These are phyloP conservation scores for Phytophthora europaea DNA, from an alignment of 352 stramenopile genomes.

Conservation along the genomic window DNA sequence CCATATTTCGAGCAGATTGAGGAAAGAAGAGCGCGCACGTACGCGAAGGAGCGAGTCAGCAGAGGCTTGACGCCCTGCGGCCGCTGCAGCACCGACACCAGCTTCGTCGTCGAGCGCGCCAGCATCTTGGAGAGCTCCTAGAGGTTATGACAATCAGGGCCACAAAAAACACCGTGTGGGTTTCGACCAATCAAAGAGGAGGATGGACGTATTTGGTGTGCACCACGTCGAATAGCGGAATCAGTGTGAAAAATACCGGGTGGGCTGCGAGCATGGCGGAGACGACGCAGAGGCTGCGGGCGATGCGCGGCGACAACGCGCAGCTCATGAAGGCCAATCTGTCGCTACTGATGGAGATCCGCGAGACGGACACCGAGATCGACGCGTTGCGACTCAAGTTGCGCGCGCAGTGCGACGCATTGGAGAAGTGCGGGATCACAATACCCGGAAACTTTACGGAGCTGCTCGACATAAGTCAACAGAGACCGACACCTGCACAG, in stretches of 20 bases:
- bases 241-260: not conserved
- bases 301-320: slow-evolving; percentile 51
- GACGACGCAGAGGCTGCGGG: slow-evolving; percentile 28
- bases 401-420: slow-evolving; percentile 30
- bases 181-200: slow-evolving; percentile 26
- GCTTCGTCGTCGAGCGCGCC: slow-evolving; percentile 39
- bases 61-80: slow-evolving; percentile 55
- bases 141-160: slow-evolving; percentile 30
- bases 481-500: slow-evolving; percentile 5
- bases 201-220: not conserved
- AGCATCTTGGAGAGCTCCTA: slow-evolving; percentile 45
- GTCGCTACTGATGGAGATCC: slow-evolving; percentile 58
- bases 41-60: slow-evolving; percentile 74
- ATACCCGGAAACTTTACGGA: slow-evolving; percentile 44
- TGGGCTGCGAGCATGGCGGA: not conserved
- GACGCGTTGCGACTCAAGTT: slow-evolving; percentile 38
- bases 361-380: slow-evolving; percentile 58
- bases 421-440: slow-evolving; percentile 37
- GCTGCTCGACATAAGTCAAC: slow-evolving; percentile 29
- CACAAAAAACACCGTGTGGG: slow-evolving; percentile 22
- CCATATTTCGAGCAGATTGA: slow-evolving; percentile 6
- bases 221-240: not conserved
- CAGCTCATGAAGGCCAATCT: slow-evolving; percentile 70
- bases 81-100: slow-evolving; percentile 45
- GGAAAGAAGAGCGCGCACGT: slow-evolving; percentile 21